Evolutionary conservation across 2,329 filamentous ascomycete genomes (phyloP).

Genomic region (Fusarium chaquense): DNA sequence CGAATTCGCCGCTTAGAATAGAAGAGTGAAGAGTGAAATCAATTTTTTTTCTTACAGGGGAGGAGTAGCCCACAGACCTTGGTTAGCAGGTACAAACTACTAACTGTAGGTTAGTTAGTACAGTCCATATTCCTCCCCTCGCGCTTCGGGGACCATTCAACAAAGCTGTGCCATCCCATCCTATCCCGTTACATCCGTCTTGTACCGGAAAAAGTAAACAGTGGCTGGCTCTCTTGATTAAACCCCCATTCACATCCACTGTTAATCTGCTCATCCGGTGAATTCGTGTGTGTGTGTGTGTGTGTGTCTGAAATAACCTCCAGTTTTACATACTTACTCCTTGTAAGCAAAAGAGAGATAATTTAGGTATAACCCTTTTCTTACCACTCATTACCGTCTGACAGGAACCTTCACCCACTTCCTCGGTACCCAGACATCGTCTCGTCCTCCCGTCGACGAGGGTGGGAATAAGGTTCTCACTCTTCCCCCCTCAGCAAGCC

Average conservation of each 20-base stretch:
- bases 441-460: conserved; percentile 39
- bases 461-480: conserved; percentile 49
- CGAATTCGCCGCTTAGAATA: neutral
- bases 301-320: neutral
- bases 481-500: conserved; percentile 40
- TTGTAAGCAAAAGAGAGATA: neutral
- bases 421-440: conserved; percentile 26
- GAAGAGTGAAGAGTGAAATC: neutral
- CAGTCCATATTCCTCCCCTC: neutral
- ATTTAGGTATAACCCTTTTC: neutral
- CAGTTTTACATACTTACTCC: neutral
- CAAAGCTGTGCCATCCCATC: neutral
- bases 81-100: neutral
- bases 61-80: neutral
- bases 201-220: neutral
- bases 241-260: neutral
- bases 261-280: neutral
- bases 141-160: neutral
- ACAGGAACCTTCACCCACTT: conserved; percentile 21
- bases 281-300: neutral
- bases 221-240: neutral
- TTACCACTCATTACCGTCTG: neutral
- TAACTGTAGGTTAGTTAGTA: neutral
- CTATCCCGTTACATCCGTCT: neutral
- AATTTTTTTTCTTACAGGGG: neutral